Percentiles rank a stretch among this genome's conserved stretches.
phyloP scores from a whole-genome alignment of 129 eudicot species.

The Smallanthus sonchifolius region DNA sequence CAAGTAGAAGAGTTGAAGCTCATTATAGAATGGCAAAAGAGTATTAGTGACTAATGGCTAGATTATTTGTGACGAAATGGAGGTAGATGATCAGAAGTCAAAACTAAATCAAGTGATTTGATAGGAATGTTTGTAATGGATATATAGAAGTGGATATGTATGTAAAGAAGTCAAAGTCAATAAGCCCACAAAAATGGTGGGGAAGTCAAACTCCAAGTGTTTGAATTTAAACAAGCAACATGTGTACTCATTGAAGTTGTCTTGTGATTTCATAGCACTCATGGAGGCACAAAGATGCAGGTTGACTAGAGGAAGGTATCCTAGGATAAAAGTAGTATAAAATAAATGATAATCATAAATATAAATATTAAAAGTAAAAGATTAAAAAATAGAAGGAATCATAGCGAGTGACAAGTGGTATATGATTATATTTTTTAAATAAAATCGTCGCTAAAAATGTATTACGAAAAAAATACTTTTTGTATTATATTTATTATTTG shows the following conservation, averaged over 20 bases:
- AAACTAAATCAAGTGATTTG: conserved; percentile 16
- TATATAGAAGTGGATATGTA: conserved; percentile 26
- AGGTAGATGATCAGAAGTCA: conserved; percentile 4
- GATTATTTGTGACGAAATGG: background rate
- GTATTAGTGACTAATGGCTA: background rate
- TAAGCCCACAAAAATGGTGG: conserved; percentile 18
- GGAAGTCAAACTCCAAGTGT: conserved; percentile 31
- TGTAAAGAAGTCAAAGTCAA: conserved; percentile 18
- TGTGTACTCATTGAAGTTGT: conserved; percentile 40
- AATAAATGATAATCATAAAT: background rate
- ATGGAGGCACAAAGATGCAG: conserved; percentile 32
- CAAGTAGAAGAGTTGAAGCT: background rate
- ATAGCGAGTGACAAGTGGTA: conserved; percentile 7
- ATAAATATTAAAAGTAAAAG: background rate
- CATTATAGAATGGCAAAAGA: background rate
- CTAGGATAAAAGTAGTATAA: conserved; percentile 30
- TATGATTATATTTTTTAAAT: background rate
- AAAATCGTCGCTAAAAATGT: too few relatives aligned
- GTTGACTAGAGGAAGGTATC: conserved; percentile 41
- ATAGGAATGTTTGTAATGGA: conserved; percentile 4
- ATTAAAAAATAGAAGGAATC: background rate
- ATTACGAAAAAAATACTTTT: too few relatives aligned
- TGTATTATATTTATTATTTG: too few relatives aligned
- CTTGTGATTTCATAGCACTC: conserved; percentile 35
- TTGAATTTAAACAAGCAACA: conserved; percentile 22